phyloP scores from a whole-genome alignment of 2,329 filamentous ascomycete species.

The Dothideomycetes sp. region DNA sequence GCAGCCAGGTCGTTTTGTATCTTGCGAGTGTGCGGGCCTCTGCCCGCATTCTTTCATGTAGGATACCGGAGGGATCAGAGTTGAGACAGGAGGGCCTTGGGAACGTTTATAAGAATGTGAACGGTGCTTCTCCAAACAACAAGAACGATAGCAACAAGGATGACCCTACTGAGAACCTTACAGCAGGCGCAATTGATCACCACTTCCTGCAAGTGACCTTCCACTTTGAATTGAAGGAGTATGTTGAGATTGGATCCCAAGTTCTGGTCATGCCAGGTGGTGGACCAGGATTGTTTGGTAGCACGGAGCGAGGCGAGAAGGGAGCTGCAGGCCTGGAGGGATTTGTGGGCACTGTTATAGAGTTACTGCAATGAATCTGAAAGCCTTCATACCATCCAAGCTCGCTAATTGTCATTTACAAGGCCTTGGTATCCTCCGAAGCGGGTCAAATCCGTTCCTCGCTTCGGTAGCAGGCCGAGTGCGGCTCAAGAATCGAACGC shows the following conservation, averaged over 20 bases:
- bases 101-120: constrained; percentile 37
- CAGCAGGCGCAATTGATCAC: constrained; percentile 21
- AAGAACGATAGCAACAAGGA: constrained; percentile 3
- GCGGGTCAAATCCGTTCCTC: not conserved
- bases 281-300: constrained; percentile 49
- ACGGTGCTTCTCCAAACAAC: constrained; percentile 23
- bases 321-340: constrained; percentile 56
- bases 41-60: constrained; percentile 55
- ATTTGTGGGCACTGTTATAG: constrained; percentile 55
- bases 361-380: constrained; percentile 15
- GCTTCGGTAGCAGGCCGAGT: not conserved
- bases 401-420: no score
- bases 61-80: constrained; percentile 22
- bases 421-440: no score
- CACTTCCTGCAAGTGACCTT: constrained; percentile 48
- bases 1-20: constrained; percentile 71
- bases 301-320: constrained; percentile 41
- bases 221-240: constrained; percentile 62
- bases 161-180: constrained; percentile 17
- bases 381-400: no score
- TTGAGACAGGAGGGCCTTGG: constrained; percentile 29
- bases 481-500: not conserved
- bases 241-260: constrained; percentile 61
- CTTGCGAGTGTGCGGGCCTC: constrained; percentile 77
- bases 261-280: constrained; percentile 65